phyloP scores from a whole-genome alignment of 2,329 filamentous ascomycete species.

The Dothideomycetes sp. region DNA sequence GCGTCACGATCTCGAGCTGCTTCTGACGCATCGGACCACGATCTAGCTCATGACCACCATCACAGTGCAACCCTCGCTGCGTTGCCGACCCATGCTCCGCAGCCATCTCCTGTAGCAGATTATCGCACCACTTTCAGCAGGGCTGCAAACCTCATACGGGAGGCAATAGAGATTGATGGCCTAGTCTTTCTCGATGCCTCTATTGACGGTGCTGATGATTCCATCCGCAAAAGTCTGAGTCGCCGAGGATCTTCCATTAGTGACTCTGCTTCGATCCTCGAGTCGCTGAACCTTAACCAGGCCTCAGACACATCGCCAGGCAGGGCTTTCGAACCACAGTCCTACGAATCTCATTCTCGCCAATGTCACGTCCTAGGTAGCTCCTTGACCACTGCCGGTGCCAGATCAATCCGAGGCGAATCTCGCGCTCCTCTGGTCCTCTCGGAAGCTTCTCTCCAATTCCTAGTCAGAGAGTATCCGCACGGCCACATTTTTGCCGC shows the following conservation, averaged over 20 bases:
- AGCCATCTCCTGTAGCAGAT: slow-evolving; percentile 16
- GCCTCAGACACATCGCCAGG: neutral
- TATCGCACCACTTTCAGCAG: slow-evolving; percentile 26
- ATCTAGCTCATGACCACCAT: neutral
- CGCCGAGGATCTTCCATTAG: neutral
- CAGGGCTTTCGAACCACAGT: neutral
- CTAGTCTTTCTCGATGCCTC: slow-evolving; percentile 26
- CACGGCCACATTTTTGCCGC: slow-evolving; percentile 2
- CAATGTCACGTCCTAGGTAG: neutral
- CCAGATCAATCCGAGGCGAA: neutral
- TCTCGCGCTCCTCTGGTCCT: neutral
- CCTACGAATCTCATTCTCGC: neutral
- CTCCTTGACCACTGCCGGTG: neutral
- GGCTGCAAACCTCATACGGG: slow-evolving; percentile 33
- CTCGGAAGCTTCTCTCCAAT: neutral
- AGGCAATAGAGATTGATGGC: slow-evolving; percentile 32
- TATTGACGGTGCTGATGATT: neutral
- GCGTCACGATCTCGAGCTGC: too few relatives aligned
- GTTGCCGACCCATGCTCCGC: neutral
- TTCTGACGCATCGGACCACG: too few relatives aligned
- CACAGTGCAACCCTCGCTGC: neutral
- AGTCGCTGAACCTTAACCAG: neutral
- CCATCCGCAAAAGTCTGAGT: neutral
- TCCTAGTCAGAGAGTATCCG: slow-evolving; percentile 1
- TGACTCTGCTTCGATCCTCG: neutral